phyloP scores from a whole-genome alignment of 805 yeast species.

The Wickerhamiella spandovensis region DNA sequence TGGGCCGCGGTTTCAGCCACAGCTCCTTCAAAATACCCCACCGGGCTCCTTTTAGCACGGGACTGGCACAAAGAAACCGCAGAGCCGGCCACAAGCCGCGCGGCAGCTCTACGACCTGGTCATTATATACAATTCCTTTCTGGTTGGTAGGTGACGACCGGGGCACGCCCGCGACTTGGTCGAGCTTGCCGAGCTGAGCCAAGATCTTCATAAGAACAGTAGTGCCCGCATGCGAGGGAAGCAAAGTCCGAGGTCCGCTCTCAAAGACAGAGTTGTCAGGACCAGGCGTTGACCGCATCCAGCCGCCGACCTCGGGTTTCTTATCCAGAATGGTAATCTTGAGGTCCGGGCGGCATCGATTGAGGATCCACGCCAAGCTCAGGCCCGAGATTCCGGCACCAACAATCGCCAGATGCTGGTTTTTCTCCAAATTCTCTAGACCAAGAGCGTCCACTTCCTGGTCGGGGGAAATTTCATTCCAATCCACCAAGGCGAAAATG shows the following conservation, averaged over 20 bases:
- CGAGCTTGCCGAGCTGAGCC: constrained; percentile 32
- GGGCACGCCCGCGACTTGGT: constrained; percentile 46
- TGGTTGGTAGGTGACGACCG: constrained; percentile 50
- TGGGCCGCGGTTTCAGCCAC: constrained; percentile 19
- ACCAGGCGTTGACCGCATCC: constrained; percentile 31
- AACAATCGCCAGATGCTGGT: constrained; percentile 45
- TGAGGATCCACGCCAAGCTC: constrained; percentile 33
- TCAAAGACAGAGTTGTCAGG: constrained; percentile 33
- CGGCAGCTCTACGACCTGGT: constrained; percentile 23
- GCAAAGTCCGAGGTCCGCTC: constrained; percentile 81
- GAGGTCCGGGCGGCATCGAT: constrained; percentile 65
- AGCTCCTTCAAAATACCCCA: constrained; percentile 34
- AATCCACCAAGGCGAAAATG: constrained; percentile 7
- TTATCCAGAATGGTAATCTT: constrained; percentile 50
- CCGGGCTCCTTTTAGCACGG: constrained; percentile 36
- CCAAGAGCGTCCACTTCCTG: constrained; percentile 19
- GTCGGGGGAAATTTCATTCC: constrained; percentile 22
- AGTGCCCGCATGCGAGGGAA: constrained; percentile 71
- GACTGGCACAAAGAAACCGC: constrained; percentile 15
- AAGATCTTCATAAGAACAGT: constrained; percentile 19
- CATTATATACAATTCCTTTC: constrained; percentile 43
- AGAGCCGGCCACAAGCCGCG: constrained; percentile 9
- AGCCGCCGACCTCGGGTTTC: constrained; percentile 55
- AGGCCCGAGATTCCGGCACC: constrained; percentile 90
- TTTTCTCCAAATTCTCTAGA: constrained; percentile 21